These are phyloP conservation scores for Euphorbia celastroides DNA, from an alignment of 441 rosid species.

Conservation along the genomic window DNA sequence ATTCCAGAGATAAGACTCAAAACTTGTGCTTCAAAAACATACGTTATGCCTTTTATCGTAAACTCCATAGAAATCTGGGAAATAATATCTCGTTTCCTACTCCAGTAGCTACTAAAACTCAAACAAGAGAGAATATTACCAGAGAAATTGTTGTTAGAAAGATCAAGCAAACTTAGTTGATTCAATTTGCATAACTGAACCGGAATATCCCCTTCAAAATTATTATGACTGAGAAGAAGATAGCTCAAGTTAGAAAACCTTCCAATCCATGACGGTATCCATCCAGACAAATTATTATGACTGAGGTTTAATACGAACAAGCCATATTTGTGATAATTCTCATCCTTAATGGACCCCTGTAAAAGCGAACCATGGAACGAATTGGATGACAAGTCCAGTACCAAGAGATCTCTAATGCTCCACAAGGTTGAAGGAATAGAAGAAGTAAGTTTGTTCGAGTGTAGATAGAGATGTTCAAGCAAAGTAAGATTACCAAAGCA, in stretches of 20 bases:
- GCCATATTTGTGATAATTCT: neutral
- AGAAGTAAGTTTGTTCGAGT: too few relatives aligned
- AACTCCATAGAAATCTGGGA: neutral
- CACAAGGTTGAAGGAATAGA: too few relatives aligned
- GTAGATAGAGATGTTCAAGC: too few relatives aligned
- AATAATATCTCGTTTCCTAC: neutral
- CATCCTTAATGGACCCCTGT: neutral
- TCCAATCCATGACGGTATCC: slow-evolving; percentile 1
- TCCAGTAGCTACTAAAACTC: neutral
- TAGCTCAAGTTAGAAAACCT: neutral
- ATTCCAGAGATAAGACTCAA: slow-evolving; percentile 10
- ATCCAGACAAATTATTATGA: neutral
- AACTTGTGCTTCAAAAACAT: slow-evolving; percentile 1
- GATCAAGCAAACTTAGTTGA: neutral
- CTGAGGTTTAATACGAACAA: slow-evolving; percentile 2
- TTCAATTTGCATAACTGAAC: neutral
- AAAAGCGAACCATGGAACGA: slow-evolving; percentile 19
- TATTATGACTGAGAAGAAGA: neutral
- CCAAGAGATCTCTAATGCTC: too few relatives aligned
- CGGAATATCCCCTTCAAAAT: slow-evolving; percentile 13
- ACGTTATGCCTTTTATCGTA: slow-evolving; percentile 6
- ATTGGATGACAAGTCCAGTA: neutral
- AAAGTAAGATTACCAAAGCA: too few relatives aligned
- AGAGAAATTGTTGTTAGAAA: slow-evolving; percentile 4
- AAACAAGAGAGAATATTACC: neutral